Conservation (phyloP, 495 filamentous ascomycete species). For the Acidiella bohemica region DNA sequence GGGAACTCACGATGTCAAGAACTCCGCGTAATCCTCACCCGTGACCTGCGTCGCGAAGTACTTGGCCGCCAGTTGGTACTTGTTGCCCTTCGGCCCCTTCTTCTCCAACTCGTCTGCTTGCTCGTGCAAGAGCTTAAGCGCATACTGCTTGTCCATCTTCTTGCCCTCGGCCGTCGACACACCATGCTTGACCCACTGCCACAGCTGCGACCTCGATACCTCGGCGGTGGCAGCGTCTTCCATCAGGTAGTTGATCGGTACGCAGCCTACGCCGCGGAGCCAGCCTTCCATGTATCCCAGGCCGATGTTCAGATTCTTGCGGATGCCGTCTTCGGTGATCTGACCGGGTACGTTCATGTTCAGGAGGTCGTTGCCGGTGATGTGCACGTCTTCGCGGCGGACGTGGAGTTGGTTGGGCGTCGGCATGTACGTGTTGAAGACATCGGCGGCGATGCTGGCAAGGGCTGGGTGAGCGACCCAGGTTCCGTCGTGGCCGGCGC, state of each 20-base stretch:
- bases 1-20: slow-evolving; percentile 63
- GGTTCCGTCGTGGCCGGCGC: slow-evolving; percentile 88
- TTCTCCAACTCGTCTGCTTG: slow-evolving; percentile 61
- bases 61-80: slow-evolving; percentile 76
- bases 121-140: slow-evolving; percentile 74
- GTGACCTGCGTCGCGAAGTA: slow-evolving; percentile 91
- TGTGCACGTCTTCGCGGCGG: slow-evolving; percentile 76
- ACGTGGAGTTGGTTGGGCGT: slow-evolving; percentile 93
- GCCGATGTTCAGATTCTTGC: slow-evolving; percentile 96
- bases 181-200: slow-evolving; percentile 90
- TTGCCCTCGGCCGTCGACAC: slow-evolving; percentile 79
- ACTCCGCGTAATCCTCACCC: slow-evolving; percentile 94
- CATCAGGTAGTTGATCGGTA: slow-evolving; percentile 99
- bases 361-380: slow-evolving; percentile 79
- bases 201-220: slow-evolving; percentile 81
- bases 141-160: slow-evolving; percentile 83
- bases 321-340: slow-evolving; percentile 90
- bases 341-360: slow-evolving; percentile 97
- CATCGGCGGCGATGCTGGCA: slow-evolving; percentile 72
- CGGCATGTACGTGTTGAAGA: slow-evolving; percentile 99
- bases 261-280: slow-evolving; percentile 86
- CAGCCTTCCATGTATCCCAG: slow-evolving; percentile 98
- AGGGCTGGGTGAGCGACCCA: slow-evolving; percentile 97
- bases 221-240: slow-evolving; percentile 97
- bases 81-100: slow-evolving; percentile 78